These are phyloP conservation scores for Chamaenerion angustifolium DNA, from an alignment of 345 rosid genomes.

Conservation along the genomic window DNA sequence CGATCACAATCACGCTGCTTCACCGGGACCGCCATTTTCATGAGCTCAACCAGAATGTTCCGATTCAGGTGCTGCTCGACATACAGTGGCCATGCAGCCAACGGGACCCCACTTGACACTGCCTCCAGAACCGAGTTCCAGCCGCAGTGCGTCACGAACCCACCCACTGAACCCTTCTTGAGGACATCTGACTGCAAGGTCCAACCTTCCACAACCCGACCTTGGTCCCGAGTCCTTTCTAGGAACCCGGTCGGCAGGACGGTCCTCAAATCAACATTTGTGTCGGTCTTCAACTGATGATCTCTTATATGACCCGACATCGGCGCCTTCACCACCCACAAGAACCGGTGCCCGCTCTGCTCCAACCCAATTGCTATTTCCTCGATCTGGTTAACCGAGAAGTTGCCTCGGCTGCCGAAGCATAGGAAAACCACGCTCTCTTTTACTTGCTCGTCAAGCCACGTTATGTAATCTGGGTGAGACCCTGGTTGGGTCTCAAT, in stretches of 20 bases:
- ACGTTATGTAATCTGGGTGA: background rate
- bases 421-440: slow-evolving; percentile 9
- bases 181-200: slow-evolving; percentile 7
- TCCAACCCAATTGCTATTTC: slow-evolving; percentile 12
- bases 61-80: slow-evolving; percentile 8
- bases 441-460: slow-evolving; percentile 6
- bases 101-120: slow-evolving; percentile 5
- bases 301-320: background rate
- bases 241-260: slow-evolving; percentile 7
- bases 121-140: slow-evolving; percentile 14
- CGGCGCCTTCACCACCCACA: slow-evolving; percentile 12
- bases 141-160: slow-evolving; percentile 14
- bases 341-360: slow-evolving; percentile 6
- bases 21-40: slow-evolving; percentile 8
- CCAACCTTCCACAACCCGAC: slow-evolving; percentile 5
- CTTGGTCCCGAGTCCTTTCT: slow-evolving; percentile 7
- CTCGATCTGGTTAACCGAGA: slow-evolving; percentile 2
- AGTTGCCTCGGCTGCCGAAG: slow-evolving; percentile 7
- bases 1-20: background rate
- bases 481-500: background rate
- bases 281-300: too few species aligned
- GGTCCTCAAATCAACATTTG: background rate
- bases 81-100: slow-evolving; percentile 8
- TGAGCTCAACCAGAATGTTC: slow-evolving; percentile 3
- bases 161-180: slow-evolving; percentile 5